A percentile compares a stretch with the other conserved stretches of the same genome.
Evolutionary conservation across 2,329 filamentous ascomycete species (phyloP).

Genomic region (Coleophoma crateriformis): DNA sequence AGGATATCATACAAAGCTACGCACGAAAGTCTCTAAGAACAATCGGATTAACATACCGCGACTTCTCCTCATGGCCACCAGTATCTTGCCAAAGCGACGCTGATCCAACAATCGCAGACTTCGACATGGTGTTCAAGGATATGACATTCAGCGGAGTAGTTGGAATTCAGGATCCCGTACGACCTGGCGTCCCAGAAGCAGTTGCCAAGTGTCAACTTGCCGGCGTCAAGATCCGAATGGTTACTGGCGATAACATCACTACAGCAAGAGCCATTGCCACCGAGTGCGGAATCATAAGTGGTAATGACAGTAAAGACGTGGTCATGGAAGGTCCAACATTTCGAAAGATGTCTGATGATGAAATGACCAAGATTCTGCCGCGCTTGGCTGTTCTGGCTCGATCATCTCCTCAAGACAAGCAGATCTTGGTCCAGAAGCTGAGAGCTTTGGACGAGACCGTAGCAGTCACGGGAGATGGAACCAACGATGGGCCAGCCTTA

Average conservation of each 20-base stretch:
- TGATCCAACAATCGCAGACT: constrained; percentile 24
- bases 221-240: constrained; percentile 67
- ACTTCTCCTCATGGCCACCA: constrained; percentile 33
- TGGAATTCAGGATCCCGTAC: constrained; percentile 66
- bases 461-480: constrained; percentile 57
- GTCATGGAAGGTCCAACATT: constrained; percentile 64
- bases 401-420: constrained; percentile 62
- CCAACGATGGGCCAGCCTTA: constrained; percentile 56
- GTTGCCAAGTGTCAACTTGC: constrained; percentile 59
- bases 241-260: constrained; percentile 65
- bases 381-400: constrained; percentile 59
- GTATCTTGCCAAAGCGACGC: constrained; percentile 6
- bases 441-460: constrained; percentile 57
- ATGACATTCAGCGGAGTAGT: constrained; percentile 70
- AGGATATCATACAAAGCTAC: constrained; percentile 28
- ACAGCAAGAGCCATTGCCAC: constrained; percentile 66
- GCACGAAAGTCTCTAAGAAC: constrained; percentile 34
- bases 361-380: constrained; percentile 42
- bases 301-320: constrained; percentile 37
- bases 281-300: constrained; percentile 56
- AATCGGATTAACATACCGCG: constrained; percentile 33
- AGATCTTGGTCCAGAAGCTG: constrained; percentile 52
- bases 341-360: constrained; percentile 47
- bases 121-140: constrained; percentile 59
- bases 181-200: constrained; percentile 57